Percentiles rank a stretch among this genome's conserved stretches.
phyloP scores from a whole-genome alignment of 2,329 filamentous ascomycete genomes.

The Exophiala oligosperma region DNA sequence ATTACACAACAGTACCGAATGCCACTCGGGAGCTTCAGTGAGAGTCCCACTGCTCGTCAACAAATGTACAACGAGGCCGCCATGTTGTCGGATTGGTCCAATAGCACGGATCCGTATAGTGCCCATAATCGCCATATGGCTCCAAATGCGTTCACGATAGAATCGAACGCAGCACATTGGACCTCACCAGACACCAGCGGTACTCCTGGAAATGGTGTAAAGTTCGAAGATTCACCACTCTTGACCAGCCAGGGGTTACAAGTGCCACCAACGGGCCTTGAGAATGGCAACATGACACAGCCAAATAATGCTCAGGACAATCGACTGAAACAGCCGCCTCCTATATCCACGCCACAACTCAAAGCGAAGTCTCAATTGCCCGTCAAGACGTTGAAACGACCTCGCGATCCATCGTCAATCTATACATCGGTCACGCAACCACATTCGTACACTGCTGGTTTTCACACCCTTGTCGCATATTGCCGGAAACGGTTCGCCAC shows the following conservation, averaged over 20 bases:
- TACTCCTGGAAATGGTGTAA: slow-evolving; percentile 45
- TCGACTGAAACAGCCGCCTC: slow-evolving; percentile 35
- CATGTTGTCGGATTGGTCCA: slow-evolving; percentile 47
- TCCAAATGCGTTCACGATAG: slow-evolving; percentile 63
- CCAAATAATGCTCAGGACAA: slow-evolving; percentile 30
- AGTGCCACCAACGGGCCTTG: slow-evolving; percentile 11
- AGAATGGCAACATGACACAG: slow-evolving; percentile 5
- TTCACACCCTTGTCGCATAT: slow-evolving; percentile 82
- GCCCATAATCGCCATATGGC: slow-evolving; percentile 37
- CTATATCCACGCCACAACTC: slow-evolving; percentile 45
- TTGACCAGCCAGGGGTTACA: slow-evolving; percentile 32
- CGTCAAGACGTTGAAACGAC: slow-evolving; percentile 44
- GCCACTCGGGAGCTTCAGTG: slow-evolving; percentile 41
- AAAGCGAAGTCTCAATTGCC: slow-evolving; percentile 38
- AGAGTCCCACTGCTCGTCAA: slow-evolving; percentile 45
- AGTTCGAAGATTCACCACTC: slow-evolving; percentile 34
- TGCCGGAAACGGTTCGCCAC: slow-evolving; percentile 69
- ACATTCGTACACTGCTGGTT: slow-evolving; percentile 86
- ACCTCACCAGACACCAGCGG: slow-evolving; percentile 60
- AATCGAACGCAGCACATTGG: slow-evolving; percentile 56
- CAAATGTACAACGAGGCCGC: slow-evolving; percentile 43
- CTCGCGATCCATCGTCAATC: slow-evolving; percentile 75
- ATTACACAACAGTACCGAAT: slow-evolving; percentile 43
- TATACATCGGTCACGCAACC: slow-evolving; percentile 89
- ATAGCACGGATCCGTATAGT: slow-evolving; percentile 39